These are phyloP conservation scores for Epichloe bromicola DNA, from an alignment of 2,329 filamentous ascomycete species.

Conservation along the genomic window DNA sequence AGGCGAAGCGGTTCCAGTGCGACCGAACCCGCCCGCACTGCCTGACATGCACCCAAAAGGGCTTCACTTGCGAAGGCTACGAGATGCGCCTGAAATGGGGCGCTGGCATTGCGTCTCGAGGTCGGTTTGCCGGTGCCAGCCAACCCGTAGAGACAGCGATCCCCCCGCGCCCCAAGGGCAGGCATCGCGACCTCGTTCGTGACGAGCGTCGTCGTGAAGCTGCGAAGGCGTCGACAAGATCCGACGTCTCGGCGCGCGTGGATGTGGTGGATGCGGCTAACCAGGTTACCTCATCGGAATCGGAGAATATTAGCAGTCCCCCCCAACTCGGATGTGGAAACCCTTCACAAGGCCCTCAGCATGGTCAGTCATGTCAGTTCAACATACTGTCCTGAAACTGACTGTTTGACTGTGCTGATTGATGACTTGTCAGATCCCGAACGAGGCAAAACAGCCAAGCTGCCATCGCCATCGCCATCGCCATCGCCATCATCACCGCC, in stretches of 20 bases:
- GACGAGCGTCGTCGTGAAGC: constrained; percentile 2
- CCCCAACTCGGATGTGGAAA: neutral
- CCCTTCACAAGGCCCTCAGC: neutral
- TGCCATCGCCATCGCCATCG: too few species aligned
- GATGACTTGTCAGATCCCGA: neutral
- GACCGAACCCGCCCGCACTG: constrained; percentile 1
- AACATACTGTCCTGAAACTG: too few species aligned
- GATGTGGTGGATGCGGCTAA: neutral
- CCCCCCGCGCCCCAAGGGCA: neutral
- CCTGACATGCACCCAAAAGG: constrained; percentile 1
- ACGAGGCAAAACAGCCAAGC: neutral
- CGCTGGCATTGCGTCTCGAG: constrained; percentile 2
- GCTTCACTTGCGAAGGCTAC: constrained; percentile 1
- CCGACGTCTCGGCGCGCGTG: neutral
- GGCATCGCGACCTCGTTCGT: constrained; percentile 2
- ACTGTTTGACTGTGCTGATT: neutral
- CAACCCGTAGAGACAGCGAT: constrained; percentile 1
- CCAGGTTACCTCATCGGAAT: neutral
- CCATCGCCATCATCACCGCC: too few species aligned
- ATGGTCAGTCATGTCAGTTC: neutral
- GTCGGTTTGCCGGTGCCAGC: constrained; percentile 1
- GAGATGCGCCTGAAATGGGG: constrained; percentile 5
- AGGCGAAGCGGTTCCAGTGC: constrained; percentile 1
- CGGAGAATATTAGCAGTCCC: neutral
- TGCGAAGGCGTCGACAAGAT: neutral